Evolutionary conservation across 169 alveolate genomes (phyloP).

Genomic region (Hepatocystis sp.): DNA sequence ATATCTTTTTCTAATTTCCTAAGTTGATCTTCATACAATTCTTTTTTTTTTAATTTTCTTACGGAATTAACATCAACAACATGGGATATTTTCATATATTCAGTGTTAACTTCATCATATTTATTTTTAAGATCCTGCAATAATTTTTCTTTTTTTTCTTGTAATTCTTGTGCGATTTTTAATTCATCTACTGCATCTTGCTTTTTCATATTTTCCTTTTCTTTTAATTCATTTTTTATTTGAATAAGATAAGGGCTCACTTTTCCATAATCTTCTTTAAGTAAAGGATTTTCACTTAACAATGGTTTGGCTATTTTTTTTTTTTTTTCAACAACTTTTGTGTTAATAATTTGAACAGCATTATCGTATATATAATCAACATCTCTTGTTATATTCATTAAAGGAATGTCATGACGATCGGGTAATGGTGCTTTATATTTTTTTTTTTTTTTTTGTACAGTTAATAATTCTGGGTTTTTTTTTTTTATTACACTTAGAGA

Average conservation of each 20-base stretch:
- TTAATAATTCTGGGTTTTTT: slow-evolving; percentile 50
- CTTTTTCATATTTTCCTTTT: slow-evolving; percentile 72
- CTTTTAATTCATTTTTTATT: slow-evolving; percentile 59
- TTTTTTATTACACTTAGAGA: slow-evolving; percentile 63
- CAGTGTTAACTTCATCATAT: slow-evolving; percentile 72
- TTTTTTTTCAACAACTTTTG: slow-evolving; percentile 50
- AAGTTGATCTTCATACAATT: slow-evolving; percentile 58
- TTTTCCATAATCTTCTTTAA: slow-evolving; percentile 71
- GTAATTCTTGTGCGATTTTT: slow-evolving; percentile 56
- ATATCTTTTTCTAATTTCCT: slow-evolving; percentile 72
- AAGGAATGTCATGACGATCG: slow-evolving; percentile 58
- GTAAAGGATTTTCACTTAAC: slow-evolving; percentile 54
- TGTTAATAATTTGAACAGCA: slow-evolving; percentile 67
- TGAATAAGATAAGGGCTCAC: slow-evolving; percentile 60
- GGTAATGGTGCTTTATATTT: slow-evolving; percentile 71
- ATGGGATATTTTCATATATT: slow-evolving; percentile 72
- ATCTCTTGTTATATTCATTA: slow-evolving; percentile 66
- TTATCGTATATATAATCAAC: slow-evolving; percentile 71
- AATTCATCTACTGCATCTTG: slow-evolving; percentile 72
- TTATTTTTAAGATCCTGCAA: slow-evolving; percentile 60
- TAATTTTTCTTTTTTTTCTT: slow-evolving; percentile 27
- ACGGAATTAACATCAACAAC: slow-evolving; percentile 69
- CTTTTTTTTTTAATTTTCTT: slow-evolving; percentile 74
- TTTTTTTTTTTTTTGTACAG: slow-evolving; percentile 59
- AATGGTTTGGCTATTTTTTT: slow-evolving; percentile 34